Base-by-base conservation (phyloP, 176 grass and related monocot genomes). In the bread wheat (Triticum aestivum) region DNA sequence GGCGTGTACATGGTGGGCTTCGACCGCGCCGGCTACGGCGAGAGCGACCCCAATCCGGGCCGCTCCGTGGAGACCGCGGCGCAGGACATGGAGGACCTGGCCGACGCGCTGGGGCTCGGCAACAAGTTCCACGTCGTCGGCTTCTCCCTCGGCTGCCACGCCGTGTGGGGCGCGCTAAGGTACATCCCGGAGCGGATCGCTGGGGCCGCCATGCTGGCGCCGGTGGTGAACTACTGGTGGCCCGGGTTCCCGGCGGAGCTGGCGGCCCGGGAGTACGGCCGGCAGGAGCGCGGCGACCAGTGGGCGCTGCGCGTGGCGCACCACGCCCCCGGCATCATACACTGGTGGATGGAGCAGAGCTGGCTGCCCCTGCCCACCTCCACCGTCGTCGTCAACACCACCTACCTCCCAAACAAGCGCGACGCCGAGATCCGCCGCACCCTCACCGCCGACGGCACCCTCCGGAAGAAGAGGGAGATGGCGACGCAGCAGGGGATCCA, bases 331-430 rank as follows among this genome's bases (percentile, higher is more conserved):
- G 83, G 52, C 8, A 18, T 92, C 41, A 92, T 97, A 74, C 95
- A 94, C 63, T 97, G 92, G 95, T 97, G 92, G 90, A 97, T 94
- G 95, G 86, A 89, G 63, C 95, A 97, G 79, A 76, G 62, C 62
- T 94, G 92, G 92, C 74, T 97, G 39, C 92, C 95, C 27, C 68
- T 97, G 33, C 92, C 95, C 71, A 80, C 90, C 65, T 97, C 95
- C 49, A 94, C 90, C 10, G 92, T 93, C 68, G 82, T 94, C 74
- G 84, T 73, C 76, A 89, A 87, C 90, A 91, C 88, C n/a, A 89
- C 86, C 6, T 18, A 52, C 52, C 84, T 97, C 5, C 95, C 95
- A 61, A 95, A 95, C 79, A 89, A 79, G 21, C 77, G 85, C 11
- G 93, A 98, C 81, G 90, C 83, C 47, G 84, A 92, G 75, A 21